phyloP scores from a whole-genome alignment of 805 yeast genomes.

The Barnettozyma siamensis region DNA sequence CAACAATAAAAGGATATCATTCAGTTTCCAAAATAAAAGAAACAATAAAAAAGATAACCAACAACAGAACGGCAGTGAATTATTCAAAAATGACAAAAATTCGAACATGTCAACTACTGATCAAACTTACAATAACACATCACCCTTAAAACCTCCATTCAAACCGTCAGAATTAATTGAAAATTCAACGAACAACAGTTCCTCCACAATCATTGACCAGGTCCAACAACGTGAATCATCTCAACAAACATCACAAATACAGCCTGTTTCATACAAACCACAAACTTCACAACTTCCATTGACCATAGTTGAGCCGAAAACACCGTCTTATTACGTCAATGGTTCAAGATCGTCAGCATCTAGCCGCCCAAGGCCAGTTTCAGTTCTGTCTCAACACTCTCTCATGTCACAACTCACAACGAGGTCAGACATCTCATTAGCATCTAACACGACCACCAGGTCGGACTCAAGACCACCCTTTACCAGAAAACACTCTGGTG shows the following conservation, averaged over 20 bases:
- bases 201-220: constrained; percentile 1
- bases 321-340: constrained; percentile 16
- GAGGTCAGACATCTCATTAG: constrained; percentile 44
- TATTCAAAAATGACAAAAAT: background rate
- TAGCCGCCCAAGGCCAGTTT: constrained; percentile 37
- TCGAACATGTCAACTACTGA: background rate
- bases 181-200: background rate
- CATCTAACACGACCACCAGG: constrained; percentile 14
- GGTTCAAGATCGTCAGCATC: background rate
- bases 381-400: constrained; percentile 47
- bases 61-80: background rate
- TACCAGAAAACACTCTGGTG: constrained; percentile 19
- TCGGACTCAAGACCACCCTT: constrained; percentile 18
- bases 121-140: background rate
- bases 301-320: constrained; percentile 28
- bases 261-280: background rate
- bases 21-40: constrained; percentile 3
- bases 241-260: background rate
- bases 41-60: background rate
- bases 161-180: constrained; percentile 1
- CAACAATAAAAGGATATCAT: background rate
- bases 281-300: constrained; percentile 6
- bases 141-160: background rate
- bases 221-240: background rate
- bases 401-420: constrained; percentile 41